These are phyloP conservation scores for Fallopia convolvulus DNA, from an alignment of 148 eudicot species.

Conservation along the genomic window DNA sequence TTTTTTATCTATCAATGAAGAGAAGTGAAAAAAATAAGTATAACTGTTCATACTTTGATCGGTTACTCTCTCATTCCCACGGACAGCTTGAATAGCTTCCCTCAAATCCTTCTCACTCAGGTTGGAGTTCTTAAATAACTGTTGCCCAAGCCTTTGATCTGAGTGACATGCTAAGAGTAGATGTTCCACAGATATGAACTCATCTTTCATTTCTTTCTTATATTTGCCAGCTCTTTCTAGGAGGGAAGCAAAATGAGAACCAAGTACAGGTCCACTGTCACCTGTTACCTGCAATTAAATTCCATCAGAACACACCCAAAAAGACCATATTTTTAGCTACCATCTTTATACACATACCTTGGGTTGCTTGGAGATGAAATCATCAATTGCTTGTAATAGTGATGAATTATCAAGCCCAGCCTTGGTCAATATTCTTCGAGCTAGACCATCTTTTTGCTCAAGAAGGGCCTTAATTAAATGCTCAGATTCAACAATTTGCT, in stretches of 20 bases:
- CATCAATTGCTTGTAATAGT: conserved; percentile 75
- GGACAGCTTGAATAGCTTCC: conserved; percentile 81
- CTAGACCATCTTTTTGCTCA: conserved; percentile 95
- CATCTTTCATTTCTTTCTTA: conserved; percentile 87
- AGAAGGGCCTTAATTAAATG: conserved; percentile 89
- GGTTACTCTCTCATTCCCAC: conserved; percentile 92
- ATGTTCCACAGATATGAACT: conserved; percentile 96
- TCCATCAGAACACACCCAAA: not conserved
- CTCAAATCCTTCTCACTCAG: conserved; percentile 79
- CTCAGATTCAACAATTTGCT: conserved; percentile 93
- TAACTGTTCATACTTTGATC: conserved; percentile 62
- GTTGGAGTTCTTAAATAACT: conserved; percentile 54
- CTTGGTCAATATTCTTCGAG: conserved; percentile 81
- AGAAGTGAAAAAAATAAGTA: not conserved
- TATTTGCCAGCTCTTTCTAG: conserved; percentile 70
- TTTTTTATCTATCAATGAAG: not conserved
- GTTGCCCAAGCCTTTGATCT: conserved; percentile 80
- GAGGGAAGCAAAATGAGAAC: conserved; percentile 52
- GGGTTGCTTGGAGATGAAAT: conserved; percentile 82
- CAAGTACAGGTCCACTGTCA: conserved; percentile 72
- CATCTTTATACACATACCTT: conserved; percentile 37
- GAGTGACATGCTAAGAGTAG: conserved; percentile 62
- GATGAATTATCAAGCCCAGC: conserved; percentile 92
- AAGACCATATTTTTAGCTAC: not conserved
- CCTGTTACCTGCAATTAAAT: conserved; percentile 56